Conservation (phyloP, 2,329 filamentous ascomycete species). For the Geoglossum cookeanum region DNA sequence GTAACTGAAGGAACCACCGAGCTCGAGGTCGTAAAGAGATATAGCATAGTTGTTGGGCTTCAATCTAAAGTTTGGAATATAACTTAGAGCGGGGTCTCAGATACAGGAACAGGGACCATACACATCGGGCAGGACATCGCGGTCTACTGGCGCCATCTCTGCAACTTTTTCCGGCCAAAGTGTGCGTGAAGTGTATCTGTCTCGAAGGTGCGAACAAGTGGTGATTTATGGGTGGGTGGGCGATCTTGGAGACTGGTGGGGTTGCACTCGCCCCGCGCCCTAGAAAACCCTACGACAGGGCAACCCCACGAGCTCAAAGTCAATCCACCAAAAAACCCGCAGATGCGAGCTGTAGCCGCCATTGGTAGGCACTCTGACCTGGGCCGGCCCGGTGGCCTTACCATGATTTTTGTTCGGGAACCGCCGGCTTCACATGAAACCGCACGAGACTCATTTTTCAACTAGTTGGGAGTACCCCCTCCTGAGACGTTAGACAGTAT, state of each 20-base stretch:
- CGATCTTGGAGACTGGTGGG: background rate
- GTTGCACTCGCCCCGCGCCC: background rate
- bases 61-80: constrained; percentile 28
- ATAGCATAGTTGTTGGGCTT: constrained; percentile 77
- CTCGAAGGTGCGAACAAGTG: background rate
- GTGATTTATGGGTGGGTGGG: no score
- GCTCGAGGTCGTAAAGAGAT: constrained; percentile 60
- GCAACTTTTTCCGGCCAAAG: background rate
- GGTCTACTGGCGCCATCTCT: constrained; percentile 10
- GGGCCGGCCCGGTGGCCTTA: background rate
- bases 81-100: background rate
- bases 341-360: background rate
- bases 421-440: no score
- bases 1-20: constrained; percentile 56
- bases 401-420: no score
- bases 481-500: no score
- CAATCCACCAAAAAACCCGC: background rate
- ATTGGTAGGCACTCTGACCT: background rate
- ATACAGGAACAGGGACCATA: constrained; percentile 4
- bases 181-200: background rate
- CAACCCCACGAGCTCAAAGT: background rate
- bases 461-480: no score
- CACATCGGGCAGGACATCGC: constrained; percentile 11
- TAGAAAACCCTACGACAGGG: no score
- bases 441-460: no score